Evolutionary conservation across 441 rosid species (phyloP).

Genomic region (Breynia disticha): DNA sequence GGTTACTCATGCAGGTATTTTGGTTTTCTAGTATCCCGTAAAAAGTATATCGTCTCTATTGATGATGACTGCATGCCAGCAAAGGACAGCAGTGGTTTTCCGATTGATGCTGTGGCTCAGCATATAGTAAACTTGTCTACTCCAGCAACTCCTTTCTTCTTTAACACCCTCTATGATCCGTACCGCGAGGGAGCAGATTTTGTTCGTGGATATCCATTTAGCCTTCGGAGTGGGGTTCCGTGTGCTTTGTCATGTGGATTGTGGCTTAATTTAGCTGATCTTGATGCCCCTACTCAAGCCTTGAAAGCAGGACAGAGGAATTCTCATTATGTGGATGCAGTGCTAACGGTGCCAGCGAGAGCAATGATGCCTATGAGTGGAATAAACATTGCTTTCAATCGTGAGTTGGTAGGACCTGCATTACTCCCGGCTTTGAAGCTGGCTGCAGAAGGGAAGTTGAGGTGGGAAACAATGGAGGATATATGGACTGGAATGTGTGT

Average conservation of each 20-base stretch:
- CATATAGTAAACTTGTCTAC: slow-evolving; percentile 56
- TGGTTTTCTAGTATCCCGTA: slow-evolving; percentile 74
- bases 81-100: slow-evolving; percentile 48
- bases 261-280: slow-evolving; percentile 88
- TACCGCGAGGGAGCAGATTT: slow-evolving; percentile 75
- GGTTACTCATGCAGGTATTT: slow-evolving; percentile 90
- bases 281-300: slow-evolving; percentile 96
- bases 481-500: slow-evolving; percentile 93
- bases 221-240: slow-evolving; percentile 70
- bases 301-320: slow-evolving; percentile 69
- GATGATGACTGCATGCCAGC: slow-evolving; percentile 92
- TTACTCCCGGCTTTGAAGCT: slow-evolving; percentile 67
- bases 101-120: slow-evolving; percentile 68
- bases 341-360: slow-evolving; percentile 63
- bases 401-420: slow-evolving; percentile 70
- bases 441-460: slow-evolving; percentile 73
- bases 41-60: slow-evolving; percentile 65
- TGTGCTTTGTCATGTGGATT: slow-evolving; percentile 89
- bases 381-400: slow-evolving; percentile 75
- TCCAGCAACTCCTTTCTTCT: slow-evolving; percentile 93
- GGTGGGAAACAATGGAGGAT: slow-evolving; percentile 98
- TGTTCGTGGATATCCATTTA: slow-evolving; percentile 96
- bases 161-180: slow-evolving; percentile 91
- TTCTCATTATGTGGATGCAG: slow-evolving; percentile 74
- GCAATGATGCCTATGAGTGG: slow-evolving; percentile 77